A percentile compares a stretch with the other conserved stretches of the same genome.
These are phyloP conservation scores for Kwoniella pini DNA, from an alignment of 768 basidiomycete species.

Conservation along the genomic window DNA sequence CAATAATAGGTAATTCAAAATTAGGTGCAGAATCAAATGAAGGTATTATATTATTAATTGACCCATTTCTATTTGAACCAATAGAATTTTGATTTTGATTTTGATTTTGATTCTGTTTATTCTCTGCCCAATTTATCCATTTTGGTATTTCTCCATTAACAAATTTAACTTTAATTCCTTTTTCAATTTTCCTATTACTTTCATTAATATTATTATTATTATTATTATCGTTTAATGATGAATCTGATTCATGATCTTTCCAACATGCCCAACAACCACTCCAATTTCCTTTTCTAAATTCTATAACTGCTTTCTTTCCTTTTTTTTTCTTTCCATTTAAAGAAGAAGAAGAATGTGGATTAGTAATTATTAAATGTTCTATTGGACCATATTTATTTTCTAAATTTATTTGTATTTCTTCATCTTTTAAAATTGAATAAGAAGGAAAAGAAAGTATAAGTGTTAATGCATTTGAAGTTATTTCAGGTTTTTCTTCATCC, in stretches of 20 bases:
- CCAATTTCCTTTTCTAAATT: slow-evolving; percentile 47
- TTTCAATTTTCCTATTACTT: slow-evolving; percentile 17
- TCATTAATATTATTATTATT: too few species aligned
- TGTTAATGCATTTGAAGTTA: slow-evolving; percentile 43
- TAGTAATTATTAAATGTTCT: slow-evolving; percentile 34
- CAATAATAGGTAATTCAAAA: slow-evolving; percentile 6
- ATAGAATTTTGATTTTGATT: neutral
- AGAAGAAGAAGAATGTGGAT: slow-evolving; percentile 10
- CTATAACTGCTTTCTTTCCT: slow-evolving; percentile 41
- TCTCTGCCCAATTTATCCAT: slow-evolving; percentile 47
- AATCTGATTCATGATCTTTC: slow-evolving; percentile 39
- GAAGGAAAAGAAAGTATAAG: slow-evolving; percentile 47
- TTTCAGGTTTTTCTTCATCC: slow-evolving; percentile 25
- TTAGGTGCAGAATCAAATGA: slow-evolving; percentile 35
- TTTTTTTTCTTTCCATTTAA: slow-evolving; percentile 29
- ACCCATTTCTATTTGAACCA: neutral
- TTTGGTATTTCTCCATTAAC: slow-evolving; percentile 33
- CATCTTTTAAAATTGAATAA: slow-evolving; percentile 4
- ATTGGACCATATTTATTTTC: slow-evolving; percentile 43
- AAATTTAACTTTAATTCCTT: slow-evolving; percentile 46
- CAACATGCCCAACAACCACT: slow-evolving; percentile 51
- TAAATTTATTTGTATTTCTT: slow-evolving; percentile 14
- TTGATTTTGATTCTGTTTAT: slow-evolving; percentile 7
- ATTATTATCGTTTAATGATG: slow-evolving; percentile 4
- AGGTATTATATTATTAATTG: slow-evolving; percentile 17